Conservation (phyloP, 192 early-diverging fungal genomes). For the Coemansia sp. region DNA sequence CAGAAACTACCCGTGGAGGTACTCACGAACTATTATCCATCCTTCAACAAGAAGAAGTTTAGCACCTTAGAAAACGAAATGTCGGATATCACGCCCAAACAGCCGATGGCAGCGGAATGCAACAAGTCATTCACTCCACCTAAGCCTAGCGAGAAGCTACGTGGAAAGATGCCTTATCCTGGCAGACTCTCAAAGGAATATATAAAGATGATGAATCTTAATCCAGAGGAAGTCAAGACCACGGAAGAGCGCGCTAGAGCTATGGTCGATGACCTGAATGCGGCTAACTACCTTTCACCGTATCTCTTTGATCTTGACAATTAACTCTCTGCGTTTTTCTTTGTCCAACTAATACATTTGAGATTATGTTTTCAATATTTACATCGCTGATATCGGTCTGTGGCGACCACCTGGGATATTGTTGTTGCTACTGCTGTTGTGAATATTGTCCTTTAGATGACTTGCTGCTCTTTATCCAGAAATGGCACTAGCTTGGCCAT, state of each 20-base stretch:
- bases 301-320: conserved; percentile 19
- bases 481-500: too few relatives aligned
- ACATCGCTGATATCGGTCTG: not conserved
- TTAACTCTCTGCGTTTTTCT: not conserved
- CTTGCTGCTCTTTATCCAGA: too few relatives aligned
- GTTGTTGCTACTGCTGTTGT: not conserved
- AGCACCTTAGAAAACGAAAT: conserved; percentile 40
- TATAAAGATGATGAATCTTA: conserved; percentile 43
- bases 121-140: conserved; percentile 13
- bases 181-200: conserved; percentile 25
- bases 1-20: conserved; percentile 30
- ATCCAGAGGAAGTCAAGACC: conserved; percentile 23
- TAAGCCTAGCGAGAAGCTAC: conserved; percentile 30
- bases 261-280: conserved; percentile 38
- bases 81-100: conserved; percentile 13
- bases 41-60: conserved; percentile 23
- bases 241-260: conserved; percentile 21
- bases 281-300: conserved; percentile 41
- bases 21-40: conserved; percentile 33
- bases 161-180: conserved; percentile 38
- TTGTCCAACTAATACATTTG: conserved; percentile 1
- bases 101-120: conserved; percentile 33
- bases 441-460: too few relatives aligned
- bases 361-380: not conserved
- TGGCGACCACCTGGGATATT: not conserved